Evolutionary conservation across 495 filamentous ascomycete genomes (phyloP), one percentile per base, ranked within the genome.

Genomic region (Lindgomyces ingoldianus): DNA sequence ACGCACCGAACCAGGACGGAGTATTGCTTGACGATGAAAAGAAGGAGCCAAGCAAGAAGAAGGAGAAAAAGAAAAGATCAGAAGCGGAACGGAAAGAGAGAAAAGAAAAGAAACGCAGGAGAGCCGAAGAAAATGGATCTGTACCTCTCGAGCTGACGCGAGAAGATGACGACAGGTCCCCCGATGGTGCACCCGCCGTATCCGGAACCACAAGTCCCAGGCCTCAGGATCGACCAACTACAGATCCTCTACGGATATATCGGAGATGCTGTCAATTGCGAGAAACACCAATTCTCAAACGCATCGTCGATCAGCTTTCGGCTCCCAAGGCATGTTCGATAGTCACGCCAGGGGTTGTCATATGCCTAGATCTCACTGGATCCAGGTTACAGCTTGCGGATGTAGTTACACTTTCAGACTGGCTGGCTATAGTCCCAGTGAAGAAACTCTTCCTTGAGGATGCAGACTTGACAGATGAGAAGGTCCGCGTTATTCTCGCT

Each of bases 201-300:
- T 1, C 47, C 22, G 33, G 68, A 62, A 51, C 16, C 18, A 44
- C 39, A 29, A 60, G 9, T 21, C 73, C 84, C 18, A 85, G 80
- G 60, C 79, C 83, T 14, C 86, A 89, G 66, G 81, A 84, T 53
- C 83, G 81, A 29, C 91, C 93, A 0, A 97, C 93, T 3, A 96
- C 89, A 18, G 93, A 96, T 72, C 93, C 94, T 4, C 82, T 92
- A 9, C 84, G 93, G 58, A 96, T 98, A 73, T 98, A 98, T 74
- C 84, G 92, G 51, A 84, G 94, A 57, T 98, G 94, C 73, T 98
- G 94, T 70, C 93, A 97, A 70, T 78, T 98, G 24, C 81, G 94
- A 64, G 94, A 98, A 76, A 93, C 91, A 0, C 89, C 89, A 1
- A 90, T 96, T 39, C 79, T 98, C 22, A 92, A 92, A 70, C 89